Percentiles rank a stretch among this genome's conserved stretches.
Evolutionary conservation across 768 basidiomycete species (phyloP).

Genomic region (Podaxis rugospora): DNA sequence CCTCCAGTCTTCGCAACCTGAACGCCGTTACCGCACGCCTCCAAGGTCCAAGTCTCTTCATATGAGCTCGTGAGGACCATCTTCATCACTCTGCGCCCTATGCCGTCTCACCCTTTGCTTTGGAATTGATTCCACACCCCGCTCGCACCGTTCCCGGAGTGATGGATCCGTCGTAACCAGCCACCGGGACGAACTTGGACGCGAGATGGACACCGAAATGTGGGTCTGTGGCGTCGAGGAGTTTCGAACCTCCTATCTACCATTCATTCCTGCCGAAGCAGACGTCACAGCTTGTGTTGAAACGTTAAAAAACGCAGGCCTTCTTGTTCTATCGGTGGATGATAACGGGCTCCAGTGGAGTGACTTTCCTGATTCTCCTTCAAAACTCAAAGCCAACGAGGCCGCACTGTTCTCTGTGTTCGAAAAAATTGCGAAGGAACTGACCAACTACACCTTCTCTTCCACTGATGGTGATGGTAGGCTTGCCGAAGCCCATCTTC

Average conservation of each 20-base stretch:
- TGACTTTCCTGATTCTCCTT: background rate
- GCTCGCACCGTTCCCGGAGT: too few relatives aligned
- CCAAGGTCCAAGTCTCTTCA: too few relatives aligned
- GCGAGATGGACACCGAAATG: background rate
- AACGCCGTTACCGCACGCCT: too few relatives aligned
- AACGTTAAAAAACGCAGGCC: background rate
- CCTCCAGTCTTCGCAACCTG: too few relatives aligned
- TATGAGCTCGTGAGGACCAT: too few relatives aligned
- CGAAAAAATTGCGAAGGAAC: background rate
- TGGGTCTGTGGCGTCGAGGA: background rate
- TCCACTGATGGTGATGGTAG: background rate
- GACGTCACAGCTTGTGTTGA: background rate
- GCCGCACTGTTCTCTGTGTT: background rate
- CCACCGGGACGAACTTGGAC: background rate
- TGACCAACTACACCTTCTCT: background rate
- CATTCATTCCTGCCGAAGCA: background rate
- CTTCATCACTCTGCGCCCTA: too few relatives aligned
- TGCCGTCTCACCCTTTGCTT: too few relatives aligned
- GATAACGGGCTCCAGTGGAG: background rate
- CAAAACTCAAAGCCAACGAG: background rate
- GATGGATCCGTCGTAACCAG: too few relatives aligned
- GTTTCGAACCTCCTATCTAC: background rate
- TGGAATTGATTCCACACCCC: too few relatives aligned
- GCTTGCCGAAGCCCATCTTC: background rate
- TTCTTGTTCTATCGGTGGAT: background rate